Evolutionary conservation across 805 yeast genomes (phyloP), one percentile per base, ranked within the genome.

Genomic region (Cyberlindnera euphorbiiphila): DNA sequence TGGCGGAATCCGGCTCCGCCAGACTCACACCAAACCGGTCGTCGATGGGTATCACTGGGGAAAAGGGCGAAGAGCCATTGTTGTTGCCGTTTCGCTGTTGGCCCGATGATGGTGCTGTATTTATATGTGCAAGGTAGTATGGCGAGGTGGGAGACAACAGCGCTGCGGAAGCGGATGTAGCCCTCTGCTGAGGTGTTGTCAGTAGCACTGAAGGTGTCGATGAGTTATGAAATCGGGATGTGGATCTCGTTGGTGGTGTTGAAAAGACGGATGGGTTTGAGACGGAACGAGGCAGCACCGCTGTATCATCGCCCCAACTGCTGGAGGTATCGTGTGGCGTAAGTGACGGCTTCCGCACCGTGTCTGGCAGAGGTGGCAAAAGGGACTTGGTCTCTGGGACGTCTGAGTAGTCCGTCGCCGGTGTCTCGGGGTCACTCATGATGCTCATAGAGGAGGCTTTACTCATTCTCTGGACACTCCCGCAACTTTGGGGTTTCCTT

Each of bases 21-120:
- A 53, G 9, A 34, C 47, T 40, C 1, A 53, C 47, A 16, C 53
- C 56, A 36, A 53, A 53, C 16, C 49, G 40, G 15, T 51, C 53
- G 17, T 48, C 50, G 18, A 52, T 40, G 11, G 53, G 42, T 6
- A 53, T 43, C 12, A 52, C 51, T 9, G 57, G 57, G 5, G 56
- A 51, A 29, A 32, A 43, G 2, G 37, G 40, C 4, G 41, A 35
- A 3, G 37, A 32, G 17, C 34, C 16, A 6, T 21, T 5, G 10
- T 22, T 18, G 24, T 19, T 16, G n/a, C 25, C 13, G 13, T 27
- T 21, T 12, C n/a, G n/a, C n/a, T n/a, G n/a, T n/a, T n/a, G n/a
- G n/a, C n/a, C n/a, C n/a, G n/a, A n/a, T n/a, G n/a, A n/a, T n/a
- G n/a, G n/a, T n/a, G n/a, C n/a, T n/a, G n/a, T n/a, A n/a, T n/a